Conservation (phyloP, 345 rosid species). For the Aegle marmelos region DNA sequence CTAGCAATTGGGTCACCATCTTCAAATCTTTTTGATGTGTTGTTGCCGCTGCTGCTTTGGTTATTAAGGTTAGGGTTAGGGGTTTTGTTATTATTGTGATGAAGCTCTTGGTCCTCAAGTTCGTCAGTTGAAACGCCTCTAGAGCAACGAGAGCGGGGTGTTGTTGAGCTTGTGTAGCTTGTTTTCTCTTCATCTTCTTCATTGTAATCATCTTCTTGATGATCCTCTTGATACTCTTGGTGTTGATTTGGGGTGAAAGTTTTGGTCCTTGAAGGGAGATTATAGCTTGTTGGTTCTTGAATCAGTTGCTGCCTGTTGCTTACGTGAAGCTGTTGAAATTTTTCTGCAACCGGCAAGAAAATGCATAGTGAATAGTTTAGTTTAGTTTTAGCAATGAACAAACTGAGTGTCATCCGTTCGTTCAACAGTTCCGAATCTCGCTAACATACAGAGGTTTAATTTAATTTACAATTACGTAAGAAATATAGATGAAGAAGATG, state of each 20-base stretch:
- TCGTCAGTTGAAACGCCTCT: conserved; percentile 78
- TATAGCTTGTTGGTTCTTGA: conserved; percentile 34
- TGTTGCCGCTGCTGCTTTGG: not conserved
- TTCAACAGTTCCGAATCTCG: too few species aligned
- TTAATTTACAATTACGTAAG: not conserved
- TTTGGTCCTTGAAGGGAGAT: conserved; percentile 37
- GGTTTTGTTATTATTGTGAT: not conserved
- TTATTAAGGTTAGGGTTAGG: conserved; percentile 2
- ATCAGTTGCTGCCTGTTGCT: conserved; percentile 19
- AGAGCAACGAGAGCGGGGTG: conserved; percentile 82
- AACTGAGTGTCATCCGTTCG: too few species aligned
- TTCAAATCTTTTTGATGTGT: conserved; percentile 32
- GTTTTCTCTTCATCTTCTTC: conserved; percentile 69
- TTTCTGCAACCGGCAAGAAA: conserved; percentile 27
- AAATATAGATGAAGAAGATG: not conserved
- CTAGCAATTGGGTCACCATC: conserved; percentile 43
- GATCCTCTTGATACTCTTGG: conserved; percentile 28
- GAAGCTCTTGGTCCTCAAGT: conserved; percentile 38
- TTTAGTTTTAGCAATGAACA: not conserved
- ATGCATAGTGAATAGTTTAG: not conserved
- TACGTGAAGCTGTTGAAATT: conserved; percentile 32
- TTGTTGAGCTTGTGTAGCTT: conserved; percentile 75
- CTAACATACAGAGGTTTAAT: too few species aligned
- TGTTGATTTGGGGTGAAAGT: conserved; percentile 15
- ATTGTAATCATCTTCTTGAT: conserved; percentile 32